phyloP scores from a whole-genome alignment of 805 yeast species.

The Wickerhamomyces pijperi region DNA sequence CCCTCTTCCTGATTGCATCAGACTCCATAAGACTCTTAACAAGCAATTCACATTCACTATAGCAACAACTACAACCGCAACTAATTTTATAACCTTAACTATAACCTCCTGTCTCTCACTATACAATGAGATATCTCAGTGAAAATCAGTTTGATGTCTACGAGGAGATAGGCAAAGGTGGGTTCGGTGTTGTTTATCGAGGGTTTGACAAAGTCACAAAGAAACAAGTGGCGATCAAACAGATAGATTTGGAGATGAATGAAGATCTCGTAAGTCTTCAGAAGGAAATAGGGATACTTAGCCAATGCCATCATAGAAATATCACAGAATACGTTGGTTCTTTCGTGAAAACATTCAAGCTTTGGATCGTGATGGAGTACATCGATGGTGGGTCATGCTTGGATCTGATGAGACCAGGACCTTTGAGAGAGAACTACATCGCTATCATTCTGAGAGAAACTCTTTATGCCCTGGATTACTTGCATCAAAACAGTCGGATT shows the following conservation, averaged over 20 bases:
- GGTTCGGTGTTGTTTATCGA: constrained; percentile 92
- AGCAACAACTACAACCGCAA: background rate
- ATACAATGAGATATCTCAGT: constrained; percentile 17
- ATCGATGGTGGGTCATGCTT: constrained; percentile 88
- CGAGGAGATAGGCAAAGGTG: constrained; percentile 91
- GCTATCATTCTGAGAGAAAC: constrained; percentile 76
- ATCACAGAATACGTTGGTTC: constrained; percentile 88
- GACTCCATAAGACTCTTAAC: too few species aligned
- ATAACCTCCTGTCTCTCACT: too few species aligned
- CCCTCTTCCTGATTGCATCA: too few species aligned
- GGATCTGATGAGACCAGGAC: constrained; percentile 74
- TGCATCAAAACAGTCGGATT: constrained; percentile 70
- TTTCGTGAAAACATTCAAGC: constrained; percentile 66
- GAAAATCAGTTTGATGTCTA: constrained; percentile 31
- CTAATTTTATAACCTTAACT: too few species aligned
- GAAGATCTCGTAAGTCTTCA: constrained; percentile 90
- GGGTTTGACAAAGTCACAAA: constrained; percentile 63
- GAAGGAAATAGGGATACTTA: constrained; percentile 75
- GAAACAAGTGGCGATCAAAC: constrained; percentile 84
- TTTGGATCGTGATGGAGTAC: constrained; percentile 95
- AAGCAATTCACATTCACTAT: too few species aligned
- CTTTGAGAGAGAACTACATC: constrained; percentile 73
- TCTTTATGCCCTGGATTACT: constrained; percentile 55
- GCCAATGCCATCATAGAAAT: constrained; percentile 71
- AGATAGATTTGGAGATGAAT: constrained; percentile 79